Base-by-base conservation (phyloP, 495 filamentous ascomycete species). In the Zalerion maritima region DNA sequence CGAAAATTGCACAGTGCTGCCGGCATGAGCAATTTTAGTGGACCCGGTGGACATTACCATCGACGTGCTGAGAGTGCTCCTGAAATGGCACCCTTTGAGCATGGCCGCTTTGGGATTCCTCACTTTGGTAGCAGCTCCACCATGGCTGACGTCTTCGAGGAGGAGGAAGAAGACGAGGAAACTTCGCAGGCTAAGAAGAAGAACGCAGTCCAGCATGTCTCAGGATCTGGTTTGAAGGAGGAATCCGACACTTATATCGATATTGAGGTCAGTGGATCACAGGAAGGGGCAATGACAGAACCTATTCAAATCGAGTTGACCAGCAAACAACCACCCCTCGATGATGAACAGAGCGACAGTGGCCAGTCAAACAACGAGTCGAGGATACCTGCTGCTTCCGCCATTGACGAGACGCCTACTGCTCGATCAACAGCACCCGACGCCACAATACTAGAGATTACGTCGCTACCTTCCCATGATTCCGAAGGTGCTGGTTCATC, bases 21-120 rank as follows among this genome's bases (percentile, higher is more conserved):
- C 28, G 64, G 67, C 3, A 54, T 75, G 46, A 78, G 76, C 31
- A 76, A 78, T 18, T 85, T 86, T 40, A 60, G 64, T 34, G 81
- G 81, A 1, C 78, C 80, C 6, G 83, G 82, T 28, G 81, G 83
- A 71, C 79, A 87, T 27, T 89, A 84, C 42, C 86, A 94, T 52
- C 71, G 87, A 38, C 75, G 89, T 26, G 72, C 86, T 1, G 87
- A 94, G 50, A 94, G 86, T 53, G 85, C 89, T 6, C 89, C 89
- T 4, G 81, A 79, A 41, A 73, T 93, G 65, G 73, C 73, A 24
- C 75, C 84, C 5, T 83, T 93, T 40, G 84, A 87, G 32, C 67
- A 66, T 28, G 67, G 62, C 16, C 55, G 69, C 25, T 65, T 78
- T 21, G 65, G 67, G 8, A 57, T 71, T 34, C 58, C 65, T 29